phyloP scores from a whole-genome alignment of 169 alveolate species.

The Plasmodium yoelii region DNA sequence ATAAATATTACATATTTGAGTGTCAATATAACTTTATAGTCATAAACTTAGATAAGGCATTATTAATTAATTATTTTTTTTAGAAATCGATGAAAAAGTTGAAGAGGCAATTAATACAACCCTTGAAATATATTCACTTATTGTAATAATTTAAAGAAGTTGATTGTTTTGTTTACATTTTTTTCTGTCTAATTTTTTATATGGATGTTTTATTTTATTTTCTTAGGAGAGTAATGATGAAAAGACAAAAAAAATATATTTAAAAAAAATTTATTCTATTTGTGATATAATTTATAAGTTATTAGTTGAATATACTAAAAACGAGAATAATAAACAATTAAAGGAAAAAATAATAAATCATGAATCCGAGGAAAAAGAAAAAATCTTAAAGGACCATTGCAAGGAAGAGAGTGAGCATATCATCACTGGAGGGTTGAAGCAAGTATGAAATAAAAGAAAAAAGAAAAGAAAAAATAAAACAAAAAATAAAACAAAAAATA shows the following conservation, averaged over 20 bases:
- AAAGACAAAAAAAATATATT: conserved; percentile 7
- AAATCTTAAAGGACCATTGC: neutral
- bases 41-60: neutral
- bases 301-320: conserved; percentile 21
- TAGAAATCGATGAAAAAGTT: conserved; percentile 34
- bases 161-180: neutral
- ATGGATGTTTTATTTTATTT: neutral
- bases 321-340: neutral
- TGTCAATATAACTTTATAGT: neutral
- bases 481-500: too few species aligned
- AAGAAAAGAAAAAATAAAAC: too few species aligned
- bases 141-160: conserved; percentile 16
- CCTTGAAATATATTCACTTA: conserved; percentile 22
- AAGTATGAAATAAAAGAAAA: neutral
- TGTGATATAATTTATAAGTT: conserved; percentile 18
- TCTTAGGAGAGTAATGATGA: conserved; percentile 25
- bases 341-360: neutral
- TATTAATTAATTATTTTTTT: conserved; percentile 5
- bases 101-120: conserved; percentile 28
- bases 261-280: conserved; percentile 33
- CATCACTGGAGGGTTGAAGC: neutral
- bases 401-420: neutral
- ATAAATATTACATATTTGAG: neutral
- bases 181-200: neutral
- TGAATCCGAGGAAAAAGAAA: neutral